Base-by-base conservation (phyloP, 129 eudicot genomes). In the Deinandra increscens region DNA sequence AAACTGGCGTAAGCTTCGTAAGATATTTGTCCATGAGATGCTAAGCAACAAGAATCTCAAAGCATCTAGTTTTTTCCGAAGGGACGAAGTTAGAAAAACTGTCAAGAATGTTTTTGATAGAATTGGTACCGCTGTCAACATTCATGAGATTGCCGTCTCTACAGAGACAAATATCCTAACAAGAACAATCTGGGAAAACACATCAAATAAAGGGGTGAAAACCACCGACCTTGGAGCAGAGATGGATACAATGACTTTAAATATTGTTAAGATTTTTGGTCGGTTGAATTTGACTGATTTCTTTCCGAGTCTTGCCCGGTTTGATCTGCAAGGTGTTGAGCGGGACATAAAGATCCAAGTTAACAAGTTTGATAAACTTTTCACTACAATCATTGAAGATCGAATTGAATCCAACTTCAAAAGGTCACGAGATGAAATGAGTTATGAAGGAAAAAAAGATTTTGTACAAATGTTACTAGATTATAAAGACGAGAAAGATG, bases 21-120 rank as follows among this genome's bases (percentile, higher is more conserved):
- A 64, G 38, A 37, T 70, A 70, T 70, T 70, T 37, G 41, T 70
- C 39, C 64, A 41, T 53, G 75, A 70, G 64, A 3, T 70, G 9
- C 64, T 8, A 48, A 13, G 70, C 41, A 29, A 4, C 70, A 66
- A 12, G 39, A 66, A 66, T 66, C 22, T 66, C 34, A 15, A 68
- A 18, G 60, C 48, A 10, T 8, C 6, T n/a, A 8, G 20, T 45
- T 53, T 20, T 50, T 53, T 50, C 8, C 12, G 73, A 34, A 50
- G 36, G 45, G 73, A 68, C 7, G 73, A 49, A 19, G 74, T 50
- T 51, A 50, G 44, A 33, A 45, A 67, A 29, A n/a, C 60, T 8
- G 34, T 44, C 12, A 46, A 26, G 9, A 17, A 49, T 36, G 14
- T 49, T 17, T 69, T 34, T 26, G 22, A 56, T 29, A 66, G 19